These are phyloP conservation scores for Aspergillus fumigatus DNA, from an alignment of 2,329 filamentous ascomycete genomes.

Conservation along the genomic window DNA sequence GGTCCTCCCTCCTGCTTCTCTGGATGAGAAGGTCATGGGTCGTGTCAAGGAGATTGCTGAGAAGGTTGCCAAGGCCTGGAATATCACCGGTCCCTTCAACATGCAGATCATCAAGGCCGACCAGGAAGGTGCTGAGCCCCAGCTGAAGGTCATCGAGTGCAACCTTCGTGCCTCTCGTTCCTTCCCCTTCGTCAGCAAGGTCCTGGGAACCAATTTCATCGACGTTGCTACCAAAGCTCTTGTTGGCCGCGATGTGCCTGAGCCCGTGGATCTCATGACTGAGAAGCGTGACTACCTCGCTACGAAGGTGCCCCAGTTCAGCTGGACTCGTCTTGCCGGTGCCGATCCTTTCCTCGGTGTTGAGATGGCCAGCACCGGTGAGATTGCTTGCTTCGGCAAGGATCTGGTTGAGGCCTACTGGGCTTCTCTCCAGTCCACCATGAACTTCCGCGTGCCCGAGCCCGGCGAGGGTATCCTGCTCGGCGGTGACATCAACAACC, in stretches of 20 bases:
- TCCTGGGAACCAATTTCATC: slow-evolving; percentile 94
- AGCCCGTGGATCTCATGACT: slow-evolving; percentile 82
- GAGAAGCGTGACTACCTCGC: slow-evolving; percentile 87
- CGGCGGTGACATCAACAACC: slow-evolving; percentile 72
- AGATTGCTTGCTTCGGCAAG: slow-evolving; percentile 98
- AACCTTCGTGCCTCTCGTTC: slow-evolving; percentile 95
- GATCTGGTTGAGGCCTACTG: slow-evolving; percentile 96
- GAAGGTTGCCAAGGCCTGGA: slow-evolving; percentile 96
- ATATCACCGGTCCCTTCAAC: slow-evolving; percentile 97
- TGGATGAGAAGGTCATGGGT: slow-evolving; percentile 72
- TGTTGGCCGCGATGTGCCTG: slow-evolving; percentile 76
- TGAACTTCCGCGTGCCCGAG: slow-evolving; percentile 98
- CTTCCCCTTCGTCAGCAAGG: slow-evolving; percentile 97
- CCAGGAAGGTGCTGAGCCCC: slow-evolving; percentile 66
- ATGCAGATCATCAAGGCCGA: slow-evolving; percentile 99
- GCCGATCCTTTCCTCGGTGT: slow-evolving; percentile 97
- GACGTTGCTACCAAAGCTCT: slow-evolving; percentile 92
- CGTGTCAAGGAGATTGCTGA: slow-evolving; percentile 92
- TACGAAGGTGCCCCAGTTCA: slow-evolving; percentile 98
- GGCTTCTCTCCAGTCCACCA: slow-evolving; percentile 90
- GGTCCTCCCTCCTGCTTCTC: slow-evolving; percentile 77
- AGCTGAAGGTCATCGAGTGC: slow-evolving; percentile 95
- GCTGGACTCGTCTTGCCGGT: slow-evolving; percentile 94
- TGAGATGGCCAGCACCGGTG: slow-evolving; percentile 94
- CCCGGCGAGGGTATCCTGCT: slow-evolving; percentile 93